A percentile compares a stretch with the other conserved stretches of the same genome.
Conservation (phyloP, 768 basidiomycete species). For the Multifurca ochricompacta region DNA sequence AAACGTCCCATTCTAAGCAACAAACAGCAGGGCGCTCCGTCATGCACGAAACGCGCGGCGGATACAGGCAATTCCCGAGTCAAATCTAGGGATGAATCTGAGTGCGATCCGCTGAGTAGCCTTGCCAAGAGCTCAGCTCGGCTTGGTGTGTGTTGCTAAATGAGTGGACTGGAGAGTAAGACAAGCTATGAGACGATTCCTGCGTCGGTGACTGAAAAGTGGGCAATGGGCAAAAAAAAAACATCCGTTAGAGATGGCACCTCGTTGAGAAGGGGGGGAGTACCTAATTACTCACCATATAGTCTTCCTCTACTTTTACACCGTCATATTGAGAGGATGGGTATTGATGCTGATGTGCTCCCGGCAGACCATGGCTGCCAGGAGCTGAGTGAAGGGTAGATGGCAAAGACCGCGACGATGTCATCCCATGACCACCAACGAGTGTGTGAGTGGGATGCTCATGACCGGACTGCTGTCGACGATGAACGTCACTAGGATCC, state of each 20-base stretch:
- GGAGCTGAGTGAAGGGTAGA: slow-evolving; percentile 26
- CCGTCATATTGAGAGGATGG: slow-evolving; percentile 15
- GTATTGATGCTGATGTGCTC: slow-evolving; percentile 13
- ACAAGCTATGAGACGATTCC: slow-evolving; percentile 17
- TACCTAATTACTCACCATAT: slow-evolving; percentile 14
- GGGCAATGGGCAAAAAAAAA: not conserved
- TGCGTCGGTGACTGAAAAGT: slow-evolving; percentile 17
- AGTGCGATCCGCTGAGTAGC: slow-evolving; percentile 57
- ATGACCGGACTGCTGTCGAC: slow-evolving; percentile 60
- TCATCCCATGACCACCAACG: slow-evolving; percentile 7
- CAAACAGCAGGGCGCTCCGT: slow-evolving; percentile 18
- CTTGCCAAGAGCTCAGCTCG: slow-evolving; percentile 54
- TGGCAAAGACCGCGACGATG: slow-evolving; percentile 10
- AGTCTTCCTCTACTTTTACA: slow-evolving; percentile 24
- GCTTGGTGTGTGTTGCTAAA: slow-evolving; percentile 21
- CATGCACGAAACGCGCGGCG: slow-evolving; percentile 12
- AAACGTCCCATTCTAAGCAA: slow-evolving; percentile 18
- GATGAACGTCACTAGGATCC: slow-evolving; percentile 54
- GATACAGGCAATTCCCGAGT: slow-evolving; percentile 13
- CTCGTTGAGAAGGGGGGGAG: not conserved
- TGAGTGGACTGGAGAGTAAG: slow-evolving; percentile 22
- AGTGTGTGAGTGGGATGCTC: slow-evolving; percentile 41
- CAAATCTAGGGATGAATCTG: slow-evolving; percentile 48
- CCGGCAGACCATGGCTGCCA: slow-evolving; percentile 39
- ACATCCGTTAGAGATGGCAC: too few relatives aligned